Evolutionary conservation across 257 asterid species (phyloP).

Genomic region (Solanum habrochaites): DNA sequence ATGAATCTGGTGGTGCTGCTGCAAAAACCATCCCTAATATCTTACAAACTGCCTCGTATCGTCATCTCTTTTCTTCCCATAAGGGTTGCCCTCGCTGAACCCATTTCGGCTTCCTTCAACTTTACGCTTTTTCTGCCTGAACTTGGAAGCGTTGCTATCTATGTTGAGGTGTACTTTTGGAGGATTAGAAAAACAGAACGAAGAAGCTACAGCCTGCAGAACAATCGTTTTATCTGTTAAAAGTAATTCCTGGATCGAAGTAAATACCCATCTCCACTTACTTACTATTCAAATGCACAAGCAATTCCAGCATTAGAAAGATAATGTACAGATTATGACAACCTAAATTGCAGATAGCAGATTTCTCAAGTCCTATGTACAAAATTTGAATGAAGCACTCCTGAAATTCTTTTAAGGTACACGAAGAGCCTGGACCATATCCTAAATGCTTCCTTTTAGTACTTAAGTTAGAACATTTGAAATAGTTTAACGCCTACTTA

Average conservation of each 20-base stretch:
- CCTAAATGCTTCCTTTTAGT: background rate
- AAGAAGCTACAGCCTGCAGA: slow-evolving; percentile 86
- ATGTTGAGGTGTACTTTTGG: slow-evolving; percentile 68
- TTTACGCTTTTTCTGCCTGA: slow-evolving; percentile 41
- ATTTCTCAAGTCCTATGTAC: background rate
- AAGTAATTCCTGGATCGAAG: background rate
- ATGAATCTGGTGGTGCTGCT: background rate
- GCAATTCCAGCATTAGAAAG: background rate
- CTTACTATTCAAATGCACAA: background rate
- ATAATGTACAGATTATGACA: background rate
- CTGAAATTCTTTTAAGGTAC: background rate
- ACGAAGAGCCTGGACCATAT: background rate
- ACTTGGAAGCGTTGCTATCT: slow-evolving; percentile 76
- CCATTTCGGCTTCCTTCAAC: slow-evolving; percentile 49
- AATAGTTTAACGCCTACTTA: background rate
- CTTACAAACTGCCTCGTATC: slow-evolving; percentile 41
- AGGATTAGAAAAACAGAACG: slow-evolving; percentile 73
- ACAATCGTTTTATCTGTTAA: background rate
- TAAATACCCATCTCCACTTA: background rate
- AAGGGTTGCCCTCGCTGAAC: slow-evolving; percentile 49
- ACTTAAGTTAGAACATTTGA: background rate
- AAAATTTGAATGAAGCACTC: background rate
- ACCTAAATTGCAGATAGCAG: background rate
- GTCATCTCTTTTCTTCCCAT: slow-evolving; percentile 53
- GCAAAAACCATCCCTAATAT: slow-evolving; percentile 20